phyloP scores from a whole-genome alignment of 352 stramenopile species.

The Phytophthora rubi region DNA sequence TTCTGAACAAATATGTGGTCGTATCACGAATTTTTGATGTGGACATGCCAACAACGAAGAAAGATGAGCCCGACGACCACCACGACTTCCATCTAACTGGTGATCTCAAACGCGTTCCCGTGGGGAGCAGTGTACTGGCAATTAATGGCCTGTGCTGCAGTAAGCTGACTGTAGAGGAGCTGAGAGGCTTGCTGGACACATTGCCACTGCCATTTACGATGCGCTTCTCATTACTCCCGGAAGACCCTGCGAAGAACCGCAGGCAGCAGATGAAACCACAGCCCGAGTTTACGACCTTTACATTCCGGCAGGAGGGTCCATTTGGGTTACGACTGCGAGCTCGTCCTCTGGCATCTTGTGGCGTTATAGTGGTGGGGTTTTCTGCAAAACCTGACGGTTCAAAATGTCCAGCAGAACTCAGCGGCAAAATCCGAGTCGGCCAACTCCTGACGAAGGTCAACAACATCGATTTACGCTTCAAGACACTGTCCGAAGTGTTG shows the following conservation, averaged over 20 bases:
- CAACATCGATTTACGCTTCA: slow-evolving; percentile 72
- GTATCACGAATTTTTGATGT: slow-evolving; percentile 61
- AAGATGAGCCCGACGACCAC: slow-evolving; percentile 18
- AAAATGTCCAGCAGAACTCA: slow-evolving; percentile 68
- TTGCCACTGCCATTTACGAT: slow-evolving; percentile 63
- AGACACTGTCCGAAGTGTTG: slow-evolving; percentile 68
- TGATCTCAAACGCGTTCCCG: slow-evolving; percentile 53
- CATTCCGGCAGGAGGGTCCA: slow-evolving; percentile 74
- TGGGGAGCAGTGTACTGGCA: slow-evolving; percentile 69
- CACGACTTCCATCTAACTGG: slow-evolving; percentile 31
- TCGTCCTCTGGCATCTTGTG: slow-evolving; percentile 66
- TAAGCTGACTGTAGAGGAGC: slow-evolving; percentile 77
- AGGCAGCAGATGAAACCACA: slow-evolving; percentile 56
- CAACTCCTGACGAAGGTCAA: slow-evolving; percentile 73
- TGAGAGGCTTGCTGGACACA: slow-evolving; percentile 57
- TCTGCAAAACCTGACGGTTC: slow-evolving; percentile 52
- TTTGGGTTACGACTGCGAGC: slow-evolving; percentile 81
- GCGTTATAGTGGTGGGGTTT: slow-evolving; percentile 84
- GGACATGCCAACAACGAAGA: slow-evolving; percentile 18
- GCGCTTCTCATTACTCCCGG: slow-evolving; percentile 69
- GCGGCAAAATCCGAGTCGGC: slow-evolving; percentile 74
- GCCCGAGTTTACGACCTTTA: slow-evolving; percentile 60
- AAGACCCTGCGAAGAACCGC: slow-evolving; percentile 64
- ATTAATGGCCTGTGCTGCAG: slow-evolving; percentile 80
- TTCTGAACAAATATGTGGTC: slow-evolving; percentile 75